Conservation (phyloP, 2,329 filamentous ascomycete genomes). For the Penicillium psychrosexuale region DNA sequence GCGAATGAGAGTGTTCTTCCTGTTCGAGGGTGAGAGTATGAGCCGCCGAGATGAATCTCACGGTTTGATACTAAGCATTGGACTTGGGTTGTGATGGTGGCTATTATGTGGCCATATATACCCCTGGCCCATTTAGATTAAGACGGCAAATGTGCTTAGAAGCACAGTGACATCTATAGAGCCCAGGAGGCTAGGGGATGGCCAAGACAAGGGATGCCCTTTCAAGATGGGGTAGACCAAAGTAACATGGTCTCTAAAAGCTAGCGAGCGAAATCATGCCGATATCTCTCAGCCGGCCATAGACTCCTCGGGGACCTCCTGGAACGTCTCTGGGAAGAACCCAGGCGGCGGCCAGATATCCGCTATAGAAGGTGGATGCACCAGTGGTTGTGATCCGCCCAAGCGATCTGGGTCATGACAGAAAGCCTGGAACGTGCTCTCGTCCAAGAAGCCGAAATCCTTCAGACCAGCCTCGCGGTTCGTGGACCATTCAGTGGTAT, state of each 20-base stretch:
- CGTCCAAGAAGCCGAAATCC: constrained; percentile 46
- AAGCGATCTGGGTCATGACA: constrained; percentile 46
- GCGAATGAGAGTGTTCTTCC: neutral
- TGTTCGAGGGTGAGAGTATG: neutral
- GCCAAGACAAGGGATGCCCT: neutral
- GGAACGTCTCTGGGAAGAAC: constrained; percentile 43
- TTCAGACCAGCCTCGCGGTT: constrained; percentile 42
- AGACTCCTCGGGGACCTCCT: constrained; percentile 20
- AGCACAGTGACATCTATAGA: neutral
- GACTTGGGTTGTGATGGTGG: neutral
- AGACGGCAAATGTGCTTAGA: neutral
- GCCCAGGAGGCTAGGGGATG: neutral
- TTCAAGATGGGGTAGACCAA: neutral
- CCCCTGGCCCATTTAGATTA: neutral
- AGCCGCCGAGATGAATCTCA: neutral
- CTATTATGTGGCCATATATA: neutral
- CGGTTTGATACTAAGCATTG: neutral
- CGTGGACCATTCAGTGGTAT: constrained; percentile 45
- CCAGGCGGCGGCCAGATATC: constrained; percentile 45
- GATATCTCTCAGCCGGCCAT: neutral
- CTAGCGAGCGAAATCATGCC: neutral
- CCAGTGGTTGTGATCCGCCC: constrained; percentile 34
- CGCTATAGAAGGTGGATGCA: constrained; percentile 40
- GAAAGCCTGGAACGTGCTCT: constrained; percentile 45
- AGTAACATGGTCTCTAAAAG: neutral